A percentile compares a stretch with the other conserved stretches of the same genome.
phyloP scores from a whole-genome alignment of 2,329 filamentous ascomycete genomes.

The Aspergillus puulaauensis region DNA sequence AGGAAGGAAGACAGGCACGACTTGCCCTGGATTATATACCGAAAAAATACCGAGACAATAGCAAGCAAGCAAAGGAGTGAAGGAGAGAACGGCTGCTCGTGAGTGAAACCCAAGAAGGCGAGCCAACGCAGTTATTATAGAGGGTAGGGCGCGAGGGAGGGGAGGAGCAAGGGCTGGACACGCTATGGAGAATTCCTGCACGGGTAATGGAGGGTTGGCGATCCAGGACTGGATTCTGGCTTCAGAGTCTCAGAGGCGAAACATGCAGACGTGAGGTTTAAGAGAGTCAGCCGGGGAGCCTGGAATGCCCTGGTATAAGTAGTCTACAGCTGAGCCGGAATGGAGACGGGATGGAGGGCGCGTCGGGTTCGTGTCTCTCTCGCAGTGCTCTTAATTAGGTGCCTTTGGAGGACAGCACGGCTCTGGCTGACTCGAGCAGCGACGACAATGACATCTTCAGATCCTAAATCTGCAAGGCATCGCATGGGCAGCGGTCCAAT shows the following conservation, averaged over 20 bases:
- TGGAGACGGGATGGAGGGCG: conserved; percentile 3
- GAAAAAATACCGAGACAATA: not conserved
- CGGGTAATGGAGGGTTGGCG: not conserved
- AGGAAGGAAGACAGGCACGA: conserved; percentile 1
- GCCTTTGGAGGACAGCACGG: not conserved
- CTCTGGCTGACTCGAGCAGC: not conserved
- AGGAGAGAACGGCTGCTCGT: conserved; percentile 9
- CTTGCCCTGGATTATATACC: not conserved
- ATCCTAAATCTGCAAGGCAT: conserved; percentile 11
- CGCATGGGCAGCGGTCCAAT: conserved; percentile 7
- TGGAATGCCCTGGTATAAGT: conserved; percentile 8
- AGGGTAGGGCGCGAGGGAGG: conserved; percentile 10
- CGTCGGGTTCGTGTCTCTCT: conserved; percentile 16
- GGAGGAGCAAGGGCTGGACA: conserved; percentile 4
- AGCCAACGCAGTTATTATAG: conserved; percentile 11
- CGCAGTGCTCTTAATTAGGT: not conserved
- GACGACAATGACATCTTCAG: not conserved
- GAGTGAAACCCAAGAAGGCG: not conserved
- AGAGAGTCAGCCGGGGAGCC: not conserved
- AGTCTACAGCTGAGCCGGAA: conserved; percentile 3
- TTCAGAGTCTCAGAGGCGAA: conserved; percentile 5
- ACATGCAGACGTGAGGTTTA: conserved; percentile 11
- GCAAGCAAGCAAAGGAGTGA: not conserved
- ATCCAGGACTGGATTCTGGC: not conserved
- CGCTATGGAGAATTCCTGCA: conserved; percentile 14